Percentiles rank a stretch among this genome's conserved stretches.
These are phyloP conservation scores for Trypanosoma vivax DNA, from an alignment of 208 protist genomes.

Conservation along the genomic window DNA sequence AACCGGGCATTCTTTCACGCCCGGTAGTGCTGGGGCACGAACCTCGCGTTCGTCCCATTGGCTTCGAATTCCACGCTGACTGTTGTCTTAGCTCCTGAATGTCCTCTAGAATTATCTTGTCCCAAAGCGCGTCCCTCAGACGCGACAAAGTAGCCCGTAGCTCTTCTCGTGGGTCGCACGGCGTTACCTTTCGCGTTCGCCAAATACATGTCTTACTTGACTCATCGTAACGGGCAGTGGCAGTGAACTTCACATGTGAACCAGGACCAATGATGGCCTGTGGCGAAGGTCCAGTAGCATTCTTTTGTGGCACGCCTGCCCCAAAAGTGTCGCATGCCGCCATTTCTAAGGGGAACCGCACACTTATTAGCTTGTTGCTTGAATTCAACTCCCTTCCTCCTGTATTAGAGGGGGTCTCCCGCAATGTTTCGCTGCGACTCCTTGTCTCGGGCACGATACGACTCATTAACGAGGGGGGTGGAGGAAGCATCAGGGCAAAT, in stretches of 20 bases:
- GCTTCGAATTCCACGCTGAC: background rate
- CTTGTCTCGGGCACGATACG: too few relatives aligned
- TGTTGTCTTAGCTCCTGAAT: conserved; percentile 4
- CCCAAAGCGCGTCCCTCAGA: conserved; percentile 12
- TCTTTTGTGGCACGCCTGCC: background rate
- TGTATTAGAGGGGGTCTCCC: background rate
- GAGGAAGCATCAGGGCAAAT: conserved; percentile 5
- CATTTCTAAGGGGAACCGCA: conserved; percentile 10
- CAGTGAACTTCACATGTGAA: conserved; percentile 12
- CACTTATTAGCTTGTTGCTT: conserved; percentile 4
- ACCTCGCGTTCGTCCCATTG: background rate
- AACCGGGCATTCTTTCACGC: too few relatives aligned
- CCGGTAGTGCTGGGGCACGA: background rate
- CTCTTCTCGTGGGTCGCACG: conserved; percentile 9
- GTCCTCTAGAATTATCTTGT: conserved; percentile 10
- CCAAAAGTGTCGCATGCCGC: background rate
- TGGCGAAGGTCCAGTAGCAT: background rate
- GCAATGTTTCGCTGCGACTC: too few relatives aligned
- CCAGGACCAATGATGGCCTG: conserved; percentile 6
- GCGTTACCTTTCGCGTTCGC: conserved; percentile 5
- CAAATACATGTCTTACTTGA: conserved; percentile 4
- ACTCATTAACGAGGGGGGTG: background rate
- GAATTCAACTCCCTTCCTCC: background rate
- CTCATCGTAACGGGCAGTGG: conserved; percentile 5
- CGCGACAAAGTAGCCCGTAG: background rate